Evolutionary conservation across 78 protist species (phyloP).

Genomic region (Guillardia theta): DNA sequence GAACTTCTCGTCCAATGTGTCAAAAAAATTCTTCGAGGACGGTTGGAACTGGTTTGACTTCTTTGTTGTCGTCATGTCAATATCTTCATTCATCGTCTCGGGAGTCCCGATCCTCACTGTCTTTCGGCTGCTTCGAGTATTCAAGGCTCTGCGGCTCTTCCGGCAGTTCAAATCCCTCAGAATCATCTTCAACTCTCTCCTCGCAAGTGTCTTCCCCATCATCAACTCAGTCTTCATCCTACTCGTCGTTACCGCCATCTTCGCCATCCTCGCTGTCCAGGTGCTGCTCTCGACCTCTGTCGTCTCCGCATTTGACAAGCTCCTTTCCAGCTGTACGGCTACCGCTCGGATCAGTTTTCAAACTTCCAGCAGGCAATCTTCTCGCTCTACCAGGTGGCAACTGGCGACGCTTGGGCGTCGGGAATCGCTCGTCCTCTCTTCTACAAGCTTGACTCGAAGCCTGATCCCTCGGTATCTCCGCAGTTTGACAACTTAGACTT

Average conservation of each 20-base stretch:
- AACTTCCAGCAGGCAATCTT: not conserved
- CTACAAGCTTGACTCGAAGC: too few species aligned
- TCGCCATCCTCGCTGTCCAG: constrained; percentile 7
- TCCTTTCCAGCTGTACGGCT: not conserved
- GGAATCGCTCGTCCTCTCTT: not conserved
- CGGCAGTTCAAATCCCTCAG: not conserved
- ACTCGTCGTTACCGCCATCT: not conserved
- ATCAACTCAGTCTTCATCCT: not conserved
- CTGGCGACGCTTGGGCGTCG: not conserved
- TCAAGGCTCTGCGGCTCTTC: not conserved
- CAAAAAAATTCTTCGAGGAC: not conserved
- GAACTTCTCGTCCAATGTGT: not conserved
- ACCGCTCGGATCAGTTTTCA: not conserved
- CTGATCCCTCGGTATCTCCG: too few species aligned
- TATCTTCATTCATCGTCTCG: not conserved
- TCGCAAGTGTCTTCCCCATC: not conserved
- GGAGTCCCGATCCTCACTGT: not conserved
- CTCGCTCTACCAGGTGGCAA: not conserved
- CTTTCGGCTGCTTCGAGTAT: not conserved
- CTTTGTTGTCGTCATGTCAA: not conserved
- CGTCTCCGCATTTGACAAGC: too few species aligned
- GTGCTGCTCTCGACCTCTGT: too few species aligned
- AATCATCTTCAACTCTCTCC: not conserved
- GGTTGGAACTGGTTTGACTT: not conserved
- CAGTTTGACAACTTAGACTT: too few species aligned